A percentile compares a stretch with the other conserved stretches of the same genome.
Conservation (phyloP, 2,329 filamentous ascomycete species). For the Orbilia oligospora region DNA sequence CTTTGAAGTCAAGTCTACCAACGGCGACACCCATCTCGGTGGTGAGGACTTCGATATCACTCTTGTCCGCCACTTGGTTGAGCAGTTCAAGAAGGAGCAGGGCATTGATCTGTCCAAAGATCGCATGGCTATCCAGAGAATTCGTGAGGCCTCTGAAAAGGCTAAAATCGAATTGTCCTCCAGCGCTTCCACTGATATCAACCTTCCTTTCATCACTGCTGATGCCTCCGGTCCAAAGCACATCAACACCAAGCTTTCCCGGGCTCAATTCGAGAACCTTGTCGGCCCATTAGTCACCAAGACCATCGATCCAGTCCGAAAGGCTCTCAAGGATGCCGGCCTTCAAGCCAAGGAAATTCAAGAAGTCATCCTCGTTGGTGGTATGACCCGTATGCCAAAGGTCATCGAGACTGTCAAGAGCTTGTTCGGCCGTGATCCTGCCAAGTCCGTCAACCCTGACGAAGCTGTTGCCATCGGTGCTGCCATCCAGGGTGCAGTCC, state of each 20-base stretch:
- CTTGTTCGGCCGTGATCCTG: constrained; percentile 95
- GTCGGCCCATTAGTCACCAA: constrained; percentile 88
- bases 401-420: constrained; percentile 94
- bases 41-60: constrained; percentile 98
- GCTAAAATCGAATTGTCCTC: constrained; percentile 99
- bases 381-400: constrained; percentile 99
- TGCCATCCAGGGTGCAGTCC: constrained; percentile 95
- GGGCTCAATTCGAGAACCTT: constrained; percentile 91
- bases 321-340: constrained; percentile 95
- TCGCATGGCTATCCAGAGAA: constrained; percentile 99
- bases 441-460: constrained; percentile 98
- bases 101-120: constrained; percentile 90
- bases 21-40: constrained; percentile 98
- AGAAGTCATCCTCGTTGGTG: constrained; percentile 97
- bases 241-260: constrained; percentile 95
- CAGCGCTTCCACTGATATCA: constrained; percentile 95
- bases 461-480: constrained; percentile 98
- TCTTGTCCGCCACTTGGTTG: constrained; percentile 91
- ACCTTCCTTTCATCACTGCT: constrained; percentile 98
- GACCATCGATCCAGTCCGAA: constrained; percentile 93
- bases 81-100: constrained; percentile 96
- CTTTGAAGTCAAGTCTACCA: constrained; percentile 99
- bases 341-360: constrained; percentile 94
- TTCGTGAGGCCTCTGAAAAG: constrained; percentile 98
- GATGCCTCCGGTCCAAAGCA: constrained; percentile 96